Evolutionary conservation across 129 eudicot genomes (phyloP).

Genomic region (Erigeron canadensis): DNA sequence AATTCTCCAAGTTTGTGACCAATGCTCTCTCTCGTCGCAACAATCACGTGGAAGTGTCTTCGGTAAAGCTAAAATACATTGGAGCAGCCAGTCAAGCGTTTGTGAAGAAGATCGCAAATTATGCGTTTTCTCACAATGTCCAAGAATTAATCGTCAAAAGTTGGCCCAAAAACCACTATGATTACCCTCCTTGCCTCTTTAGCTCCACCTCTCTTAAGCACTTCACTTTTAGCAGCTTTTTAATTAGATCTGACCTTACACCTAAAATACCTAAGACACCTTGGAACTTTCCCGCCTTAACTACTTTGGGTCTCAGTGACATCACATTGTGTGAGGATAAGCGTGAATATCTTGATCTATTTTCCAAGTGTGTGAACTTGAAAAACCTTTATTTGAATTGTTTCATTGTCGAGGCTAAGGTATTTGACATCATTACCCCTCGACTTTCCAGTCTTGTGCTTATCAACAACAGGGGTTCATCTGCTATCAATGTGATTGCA

Average conservation of each 20-base stretch:
- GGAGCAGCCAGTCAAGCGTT: too few relatives aligned
- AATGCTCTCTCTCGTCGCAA: constrained; percentile 9
- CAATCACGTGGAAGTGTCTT: neutral
- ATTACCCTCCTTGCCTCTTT: constrained; percentile 6
- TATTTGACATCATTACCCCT: constrained; percentile 19
- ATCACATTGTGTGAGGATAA: too few relatives aligned
- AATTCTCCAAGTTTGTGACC: constrained; percentile 18
- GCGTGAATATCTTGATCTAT: too few relatives aligned
- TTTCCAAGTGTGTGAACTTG: too few relatives aligned
- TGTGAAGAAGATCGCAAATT: too few relatives aligned
- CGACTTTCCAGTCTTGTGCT: constrained; percentile 20
- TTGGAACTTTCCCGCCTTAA: too few relatives aligned
- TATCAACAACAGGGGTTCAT: too few relatives aligned
- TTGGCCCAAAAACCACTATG: neutral
- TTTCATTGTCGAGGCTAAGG: too few relatives aligned
- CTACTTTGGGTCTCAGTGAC: too few relatives aligned
- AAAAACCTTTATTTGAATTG: too few relatives aligned
- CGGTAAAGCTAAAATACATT: too few relatives aligned
- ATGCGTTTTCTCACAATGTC: constrained; percentile 19
- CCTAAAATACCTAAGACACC: too few relatives aligned
- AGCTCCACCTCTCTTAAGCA: constrained; percentile 10
- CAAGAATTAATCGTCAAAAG: neutral
- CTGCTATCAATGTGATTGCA: constrained; percentile 12
- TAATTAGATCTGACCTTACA: neutral
- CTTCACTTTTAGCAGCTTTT: neutral